A percentile compares a stretch with the other conserved stretches of the same genome.
Conservation (phyloP, 345 rosid species). For the Eucalyptus shirleyi region DNA sequence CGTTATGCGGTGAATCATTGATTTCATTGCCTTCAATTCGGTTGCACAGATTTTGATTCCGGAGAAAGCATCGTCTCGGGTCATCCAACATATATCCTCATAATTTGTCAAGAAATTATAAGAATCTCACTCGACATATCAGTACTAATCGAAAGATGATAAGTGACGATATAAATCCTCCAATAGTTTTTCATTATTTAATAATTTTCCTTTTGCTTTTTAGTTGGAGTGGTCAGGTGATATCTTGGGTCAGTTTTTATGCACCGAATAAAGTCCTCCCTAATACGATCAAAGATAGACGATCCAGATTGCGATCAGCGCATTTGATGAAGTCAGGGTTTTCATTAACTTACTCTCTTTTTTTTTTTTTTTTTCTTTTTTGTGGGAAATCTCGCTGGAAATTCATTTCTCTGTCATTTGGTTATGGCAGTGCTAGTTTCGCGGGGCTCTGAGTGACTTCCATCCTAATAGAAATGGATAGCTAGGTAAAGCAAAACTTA, state of each 20-base stretch:
- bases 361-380: no score
- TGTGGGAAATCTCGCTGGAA: neutral
- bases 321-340: neutral
- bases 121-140: no score
- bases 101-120: neutral
- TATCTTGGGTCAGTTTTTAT: neutral
- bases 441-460: neutral
- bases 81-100: neutral
- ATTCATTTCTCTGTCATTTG: neutral
- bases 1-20: neutral
- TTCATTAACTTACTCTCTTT: neutral
- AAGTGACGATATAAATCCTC: neutral
- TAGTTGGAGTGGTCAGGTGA: neutral
- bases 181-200: neutral
- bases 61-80: neutral
- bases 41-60: fast-evolving
- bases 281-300: neutral
- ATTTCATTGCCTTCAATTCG: neutral
- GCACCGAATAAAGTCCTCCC: neutral
- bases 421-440: neutral
- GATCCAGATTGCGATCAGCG: no score
- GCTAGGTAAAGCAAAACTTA: neutral
- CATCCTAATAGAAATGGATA: neutral
- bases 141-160: neutral
- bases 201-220: neutral